These are phyloP conservation scores for Saksenaea vasiformis DNA, from an alignment of 371 early-diverging fungal species.

Conservation along the genomic window DNA sequence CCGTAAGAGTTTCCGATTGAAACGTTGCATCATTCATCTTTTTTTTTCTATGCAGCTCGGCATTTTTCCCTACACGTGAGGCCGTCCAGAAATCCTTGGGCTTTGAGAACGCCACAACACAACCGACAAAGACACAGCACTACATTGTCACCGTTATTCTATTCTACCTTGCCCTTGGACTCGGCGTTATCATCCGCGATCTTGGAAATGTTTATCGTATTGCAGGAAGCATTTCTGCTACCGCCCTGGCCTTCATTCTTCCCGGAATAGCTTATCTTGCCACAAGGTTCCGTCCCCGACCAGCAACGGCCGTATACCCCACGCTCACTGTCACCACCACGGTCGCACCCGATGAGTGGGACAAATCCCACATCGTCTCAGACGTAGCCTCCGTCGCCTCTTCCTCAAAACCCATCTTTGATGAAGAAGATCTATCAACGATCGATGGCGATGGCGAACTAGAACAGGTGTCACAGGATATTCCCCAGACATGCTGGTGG, in stretches of 20 bases:
- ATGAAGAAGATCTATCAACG: constrained; percentile 20
- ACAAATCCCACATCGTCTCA: background rate
- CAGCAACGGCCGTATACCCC: background rate
- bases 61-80: constrained; percentile 57
- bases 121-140: constrained; percentile 47
- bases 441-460: constrained; percentile 18
- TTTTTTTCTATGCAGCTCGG: constrained; percentile 23
- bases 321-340: constrained; percentile 18
- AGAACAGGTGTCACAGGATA: background rate
- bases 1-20: constrained; percentile 32
- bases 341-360: constrained; percentile 7
- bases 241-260: constrained; percentile 57
- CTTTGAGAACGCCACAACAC: constrained; percentile 41
- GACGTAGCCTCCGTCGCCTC: background rate
- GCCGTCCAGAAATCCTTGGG: constrained; percentile 56
- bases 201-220: constrained; percentile 57
- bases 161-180: constrained; percentile 30
- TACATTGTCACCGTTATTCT: constrained; percentile 43
- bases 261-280: constrained; percentile 53
- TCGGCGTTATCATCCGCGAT: constrained; percentile 42
- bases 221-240: constrained; percentile 60
- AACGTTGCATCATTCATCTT: background rate
- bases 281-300: constrained; percentile 17
- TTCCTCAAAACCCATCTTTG: constrained; percentile 8
- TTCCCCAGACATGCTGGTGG: constrained; percentile 15